phyloP scores from a whole-genome alignment of 139 green algal species.

The Coelastrella sp. region DNA sequence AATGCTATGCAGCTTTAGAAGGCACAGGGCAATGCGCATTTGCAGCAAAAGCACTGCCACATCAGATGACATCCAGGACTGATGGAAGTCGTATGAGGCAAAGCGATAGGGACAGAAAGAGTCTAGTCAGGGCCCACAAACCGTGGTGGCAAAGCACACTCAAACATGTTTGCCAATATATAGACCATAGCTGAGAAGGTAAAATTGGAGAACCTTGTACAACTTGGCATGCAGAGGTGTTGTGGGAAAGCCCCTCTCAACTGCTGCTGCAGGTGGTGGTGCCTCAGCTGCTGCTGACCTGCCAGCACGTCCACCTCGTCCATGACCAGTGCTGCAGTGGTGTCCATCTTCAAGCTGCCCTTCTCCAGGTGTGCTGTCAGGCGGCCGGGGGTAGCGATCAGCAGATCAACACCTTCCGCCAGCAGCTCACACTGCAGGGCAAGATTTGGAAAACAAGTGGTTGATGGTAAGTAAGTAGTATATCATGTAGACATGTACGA shows the following conservation, averaged over 20 bases:
- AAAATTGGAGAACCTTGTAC: background rate
- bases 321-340: constrained; percentile 73
- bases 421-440: constrained; percentile 52
- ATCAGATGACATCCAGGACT: too few relatives aligned
- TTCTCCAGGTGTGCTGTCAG: constrained; percentile 67
- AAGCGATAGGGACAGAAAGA: too few relatives aligned
- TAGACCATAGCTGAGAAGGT: too few relatives aligned
- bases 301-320: constrained; percentile 94
- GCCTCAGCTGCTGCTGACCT: constrained; percentile 50
- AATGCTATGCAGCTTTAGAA: background rate
- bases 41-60: constrained; percentile 2
- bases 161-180: too few relatives aligned
- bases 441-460: background rate
- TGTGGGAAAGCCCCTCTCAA: background rate
- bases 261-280: background rate
- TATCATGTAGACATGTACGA: background rate
- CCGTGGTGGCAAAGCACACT: too few relatives aligned
- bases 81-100: too few relatives aligned
- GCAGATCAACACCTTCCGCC: constrained; percentile 79
- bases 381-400: constrained; percentile 84
- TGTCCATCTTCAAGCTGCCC: constrained; percentile 65
- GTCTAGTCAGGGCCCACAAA: too few relatives aligned
- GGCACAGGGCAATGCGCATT: background rate
- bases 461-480: background rate
- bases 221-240: background rate